Conservation (phyloP, 2,329 filamentous ascomycete genomes). For the Trichoderma cornu-damae region DNA sequence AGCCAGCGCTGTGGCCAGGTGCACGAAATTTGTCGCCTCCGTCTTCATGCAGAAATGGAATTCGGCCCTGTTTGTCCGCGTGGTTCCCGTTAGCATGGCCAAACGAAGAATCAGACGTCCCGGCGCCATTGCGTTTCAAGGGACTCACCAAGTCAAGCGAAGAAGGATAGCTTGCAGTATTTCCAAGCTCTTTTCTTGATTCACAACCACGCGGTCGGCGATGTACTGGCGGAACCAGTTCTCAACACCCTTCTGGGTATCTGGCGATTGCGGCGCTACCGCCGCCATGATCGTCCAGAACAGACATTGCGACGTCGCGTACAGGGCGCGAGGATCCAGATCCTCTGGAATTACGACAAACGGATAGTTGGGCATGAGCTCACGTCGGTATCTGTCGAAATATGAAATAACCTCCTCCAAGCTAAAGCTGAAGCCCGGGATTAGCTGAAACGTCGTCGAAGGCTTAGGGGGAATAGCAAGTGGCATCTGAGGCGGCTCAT, state of each 20-base stretch:
- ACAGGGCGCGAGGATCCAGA: conserved; percentile 30
- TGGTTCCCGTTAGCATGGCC: neutral
- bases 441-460: conserved; percentile 25
- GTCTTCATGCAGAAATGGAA: conserved; percentile 36
- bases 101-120: neutral
- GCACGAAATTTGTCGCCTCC: conserved; percentile 36
- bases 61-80: conserved; percentile 32
- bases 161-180: conserved; percentile 38
- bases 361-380: conserved; percentile 34
- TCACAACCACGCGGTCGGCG: conserved; percentile 35
- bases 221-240: conserved; percentile 36
- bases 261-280: conserved; percentile 30
- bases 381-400: conserved; percentile 32
- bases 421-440: conserved; percentile 34
- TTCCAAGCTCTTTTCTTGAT: conserved; percentile 33
- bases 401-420: conserved; percentile 31
- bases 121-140: neutral
- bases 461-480: neutral
- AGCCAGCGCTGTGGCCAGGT: conserved; percentile 36
- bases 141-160: conserved; percentile 35
- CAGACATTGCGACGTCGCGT: conserved; percentile 31
- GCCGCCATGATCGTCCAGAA: conserved; percentile 37
- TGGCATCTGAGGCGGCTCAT: neutral
- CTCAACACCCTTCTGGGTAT: conserved; percentile 31
- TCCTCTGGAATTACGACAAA: conserved; percentile 33